Evolutionary conservation across 192 early-diverging fungal species (phyloP).

Genomic region (Umbelopsis vinacea): DNA sequence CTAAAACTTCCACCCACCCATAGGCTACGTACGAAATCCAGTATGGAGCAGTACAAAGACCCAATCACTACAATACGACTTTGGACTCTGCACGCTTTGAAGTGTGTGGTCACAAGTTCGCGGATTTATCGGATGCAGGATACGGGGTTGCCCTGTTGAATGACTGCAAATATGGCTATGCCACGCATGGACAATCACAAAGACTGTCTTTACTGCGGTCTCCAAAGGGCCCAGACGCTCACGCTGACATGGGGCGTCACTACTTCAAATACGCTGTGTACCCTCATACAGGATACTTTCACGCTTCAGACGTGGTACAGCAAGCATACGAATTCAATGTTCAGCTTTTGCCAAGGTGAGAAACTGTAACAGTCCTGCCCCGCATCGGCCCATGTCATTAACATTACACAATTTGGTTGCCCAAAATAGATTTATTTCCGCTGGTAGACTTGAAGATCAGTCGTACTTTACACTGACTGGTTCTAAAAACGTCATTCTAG

Average conservation of each 20-base stretch:
- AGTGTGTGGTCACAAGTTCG: slow-evolving; percentile 98
- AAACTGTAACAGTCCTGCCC: no score
- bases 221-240: slow-evolving; percentile 80
- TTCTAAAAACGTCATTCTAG: slow-evolving; percentile 78
- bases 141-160: slow-evolving; percentile 95
- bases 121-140: slow-evolving; percentile 91
- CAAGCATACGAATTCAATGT: slow-evolving; percentile 93
- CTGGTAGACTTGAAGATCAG: not conserved
- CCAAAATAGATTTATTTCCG: not conserved
- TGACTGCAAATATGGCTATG: slow-evolving; percentile 97
- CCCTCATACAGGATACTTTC: slow-evolving; percentile 83
- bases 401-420: not conserved
- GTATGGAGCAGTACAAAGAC: slow-evolving; percentile 89
- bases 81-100: slow-evolving; percentile 94
- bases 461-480: slow-evolving; percentile 45
- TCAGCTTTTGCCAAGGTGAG: slow-evolving; percentile 63
- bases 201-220: slow-evolving; percentile 83
- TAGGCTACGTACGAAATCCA: slow-evolving; percentile 95
- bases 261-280: slow-evolving; percentile 89
- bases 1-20: slow-evolving; percentile 12
- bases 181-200: slow-evolving; percentile 83
- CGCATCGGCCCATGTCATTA: not conserved
- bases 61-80: slow-evolving; percentile 94
- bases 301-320: slow-evolving; percentile 82
- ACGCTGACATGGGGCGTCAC: slow-evolving; percentile 76